Conservation (phyloP, 805 yeast species). For the Cyberlindnera japonica region DNA sequence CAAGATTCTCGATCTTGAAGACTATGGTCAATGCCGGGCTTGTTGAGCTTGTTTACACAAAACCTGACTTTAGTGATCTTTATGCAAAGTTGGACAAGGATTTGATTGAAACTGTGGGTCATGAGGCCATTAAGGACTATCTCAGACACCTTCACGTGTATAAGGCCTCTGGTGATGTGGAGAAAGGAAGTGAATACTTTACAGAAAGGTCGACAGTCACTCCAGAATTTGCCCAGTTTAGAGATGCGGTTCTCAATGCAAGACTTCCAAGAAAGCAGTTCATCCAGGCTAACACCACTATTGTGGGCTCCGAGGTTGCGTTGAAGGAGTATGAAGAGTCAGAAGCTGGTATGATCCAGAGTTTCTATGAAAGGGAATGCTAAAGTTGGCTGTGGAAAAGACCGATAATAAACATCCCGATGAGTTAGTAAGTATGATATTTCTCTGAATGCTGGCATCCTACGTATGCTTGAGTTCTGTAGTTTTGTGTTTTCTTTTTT, state of each 20-base stretch:
- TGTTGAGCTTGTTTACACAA: conserved; percentile 47
- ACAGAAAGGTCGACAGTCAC: conserved; percentile 65
- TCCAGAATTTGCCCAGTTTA: conserved; percentile 55
- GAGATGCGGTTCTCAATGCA: conserved; percentile 65
- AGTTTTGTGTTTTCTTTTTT: too few species aligned
- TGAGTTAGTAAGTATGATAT: too few species aligned
- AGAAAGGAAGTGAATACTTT: conserved; percentile 60
- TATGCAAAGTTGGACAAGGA: conserved; percentile 53
- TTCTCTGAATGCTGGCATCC: too few species aligned
- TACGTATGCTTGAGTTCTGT: too few species aligned
- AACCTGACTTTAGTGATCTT: conserved; percentile 51
- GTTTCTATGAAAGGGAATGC: conserved; percentile 59
- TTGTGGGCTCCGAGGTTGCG: conserved; percentile 39
- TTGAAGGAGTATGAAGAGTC: conserved; percentile 74
- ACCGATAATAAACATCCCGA: too few species aligned
- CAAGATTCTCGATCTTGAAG: conserved; percentile 81
- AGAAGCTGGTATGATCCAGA: conserved; percentile 72
- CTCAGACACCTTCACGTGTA: conserved; percentile 69
- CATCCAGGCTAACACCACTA: conserved; percentile 73
- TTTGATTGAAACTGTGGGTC: conserved; percentile 67
- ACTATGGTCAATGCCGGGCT: conserved; percentile 64
- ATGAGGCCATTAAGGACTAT: conserved; percentile 67
- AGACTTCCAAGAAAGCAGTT: conserved; percentile 82
- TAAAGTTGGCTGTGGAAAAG: too few species aligned
- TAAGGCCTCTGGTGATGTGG: conserved; percentile 74